A percentile compares a stretch with the other conserved stretches of the same genome.
Evolutionary conservation across 805 yeast genomes (phyloP).

Genomic region (Schizosaccharomyces octosporus): DNA sequence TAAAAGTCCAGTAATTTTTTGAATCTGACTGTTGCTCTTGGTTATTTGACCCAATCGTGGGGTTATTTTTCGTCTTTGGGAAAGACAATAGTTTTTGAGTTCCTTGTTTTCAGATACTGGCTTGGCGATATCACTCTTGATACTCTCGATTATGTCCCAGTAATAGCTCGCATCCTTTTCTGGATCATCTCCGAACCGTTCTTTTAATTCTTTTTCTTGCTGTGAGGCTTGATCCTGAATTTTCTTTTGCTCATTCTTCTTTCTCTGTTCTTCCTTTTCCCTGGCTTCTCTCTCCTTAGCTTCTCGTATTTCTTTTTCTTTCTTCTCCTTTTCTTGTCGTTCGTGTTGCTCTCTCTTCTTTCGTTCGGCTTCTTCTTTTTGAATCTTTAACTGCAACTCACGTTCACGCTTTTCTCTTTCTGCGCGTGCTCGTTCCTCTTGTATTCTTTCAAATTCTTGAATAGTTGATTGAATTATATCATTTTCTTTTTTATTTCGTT

Average conservation of each 20-base stretch:
- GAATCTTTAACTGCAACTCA: neutral
- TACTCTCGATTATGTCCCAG: conserved; percentile 22
- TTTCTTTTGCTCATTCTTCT: conserved; percentile 9
- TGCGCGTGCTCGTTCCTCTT: neutral
- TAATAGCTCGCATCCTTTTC: conserved; percentile 16
- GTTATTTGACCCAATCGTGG: conserved; percentile 86
- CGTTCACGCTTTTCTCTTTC: neutral
- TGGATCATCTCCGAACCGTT: conserved; percentile 5
- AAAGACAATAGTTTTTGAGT: conserved; percentile 28
- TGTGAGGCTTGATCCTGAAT: no score
- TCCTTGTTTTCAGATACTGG: conserved; percentile 29
- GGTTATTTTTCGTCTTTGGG: conserved; percentile 51
- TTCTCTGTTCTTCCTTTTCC: conserved; percentile 11
- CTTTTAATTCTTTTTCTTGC: conserved; percentile 5
- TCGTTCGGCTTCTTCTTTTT: neutral
- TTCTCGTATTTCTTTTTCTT: conserved; percentile 1
- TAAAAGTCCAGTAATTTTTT: conserved; percentile 22
- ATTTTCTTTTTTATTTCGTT: neutral
- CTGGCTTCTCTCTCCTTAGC: conserved; percentile 3
- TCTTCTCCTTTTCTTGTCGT: conserved; percentile 2
- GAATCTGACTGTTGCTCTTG: conserved; percentile 36
- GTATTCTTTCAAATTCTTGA: neutral
- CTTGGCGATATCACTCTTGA: conserved; percentile 34
- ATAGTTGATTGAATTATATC: conserved; percentile 4
- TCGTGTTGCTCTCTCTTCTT: conserved; percentile 3